Percentiles rank a stretch among this genome's conserved stretches.
phyloP scores from a whole-genome alignment of 75 land plant species.

The Ceratopteris richardii region DNA sequence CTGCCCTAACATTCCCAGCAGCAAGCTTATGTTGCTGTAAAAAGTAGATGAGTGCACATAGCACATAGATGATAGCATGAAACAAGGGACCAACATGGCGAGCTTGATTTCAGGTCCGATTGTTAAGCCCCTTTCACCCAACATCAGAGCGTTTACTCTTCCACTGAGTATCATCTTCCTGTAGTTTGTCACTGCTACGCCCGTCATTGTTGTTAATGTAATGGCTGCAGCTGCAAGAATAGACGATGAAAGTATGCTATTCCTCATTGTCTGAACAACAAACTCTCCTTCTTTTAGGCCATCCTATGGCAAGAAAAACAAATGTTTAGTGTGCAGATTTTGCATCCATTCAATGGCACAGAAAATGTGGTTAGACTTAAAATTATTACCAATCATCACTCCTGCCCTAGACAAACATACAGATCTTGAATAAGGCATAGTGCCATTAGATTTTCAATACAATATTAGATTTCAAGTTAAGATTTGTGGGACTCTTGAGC shows the following conservation, averaged over 20 bases:
- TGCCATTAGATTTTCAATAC: too few relatives aligned
- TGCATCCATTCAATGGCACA: too few relatives aligned
- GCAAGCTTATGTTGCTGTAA: background rate
- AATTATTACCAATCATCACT: too few relatives aligned
- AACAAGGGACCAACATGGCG: background rate
- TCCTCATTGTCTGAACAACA: conserved; percentile 3
- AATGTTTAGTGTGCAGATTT: background rate
- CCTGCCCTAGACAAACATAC: too few relatives aligned
- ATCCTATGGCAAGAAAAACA: background rate
- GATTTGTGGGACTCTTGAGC: too few relatives aligned
- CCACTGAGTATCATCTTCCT: background rate
- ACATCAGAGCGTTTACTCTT: background rate
- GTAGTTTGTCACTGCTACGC: background rate
- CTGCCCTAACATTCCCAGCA: background rate
- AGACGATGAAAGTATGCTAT: background rate
- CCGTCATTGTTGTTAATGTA: background rate
- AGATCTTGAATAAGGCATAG: too few relatives aligned
- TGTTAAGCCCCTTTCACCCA: too few relatives aligned
- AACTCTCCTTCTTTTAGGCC: background rate
- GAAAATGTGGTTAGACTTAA: too few relatives aligned
- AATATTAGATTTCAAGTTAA: too few relatives aligned
- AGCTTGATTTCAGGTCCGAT: background rate
- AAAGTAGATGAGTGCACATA: background rate
- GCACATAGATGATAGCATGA: background rate
- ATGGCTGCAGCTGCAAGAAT: background rate